Evolutionary conservation across 495 filamentous ascomycete genomes (phyloP).

Genomic region (Penicillium tannophilum): DNA sequence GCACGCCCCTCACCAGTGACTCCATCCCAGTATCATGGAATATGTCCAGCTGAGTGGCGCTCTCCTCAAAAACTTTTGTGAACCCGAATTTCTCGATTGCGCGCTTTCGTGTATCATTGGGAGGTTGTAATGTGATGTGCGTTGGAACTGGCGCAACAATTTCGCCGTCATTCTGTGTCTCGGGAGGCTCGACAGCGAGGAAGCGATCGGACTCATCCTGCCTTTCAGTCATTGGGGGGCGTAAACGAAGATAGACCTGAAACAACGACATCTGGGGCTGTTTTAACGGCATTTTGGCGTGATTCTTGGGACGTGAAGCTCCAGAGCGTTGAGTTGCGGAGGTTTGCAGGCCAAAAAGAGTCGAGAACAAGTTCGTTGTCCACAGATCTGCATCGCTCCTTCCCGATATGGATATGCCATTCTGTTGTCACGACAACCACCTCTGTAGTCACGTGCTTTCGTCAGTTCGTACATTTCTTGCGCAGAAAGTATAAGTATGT

Average conservation of each 20-base stretch:
- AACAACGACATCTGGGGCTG: slow-evolving; percentile 67
- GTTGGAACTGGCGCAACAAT: slow-evolving; percentile 57
- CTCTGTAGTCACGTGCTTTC: background rate
- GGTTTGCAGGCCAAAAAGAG: slow-evolving; percentile 12
- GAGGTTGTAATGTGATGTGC: slow-evolving; percentile 86
- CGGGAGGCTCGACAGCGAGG: slow-evolving; percentile 69
- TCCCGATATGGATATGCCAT: slow-evolving; percentile 11
- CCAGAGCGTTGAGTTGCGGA: slow-evolving; percentile 15
- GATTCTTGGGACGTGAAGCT: background rate
- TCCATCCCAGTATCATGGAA: slow-evolving; percentile 82
- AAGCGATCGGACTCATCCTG: slow-evolving; percentile 64
- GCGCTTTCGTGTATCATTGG: slow-evolving; percentile 73
- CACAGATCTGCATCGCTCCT: slow-evolving; percentile 21
- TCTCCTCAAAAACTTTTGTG: slow-evolving; percentile 89
- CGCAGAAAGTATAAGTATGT: no score
- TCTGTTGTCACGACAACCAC: slow-evolving; percentile 26
- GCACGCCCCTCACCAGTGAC: slow-evolving; percentile 73
- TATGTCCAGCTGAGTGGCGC: slow-evolving; percentile 78
- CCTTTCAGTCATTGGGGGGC: slow-evolving; percentile 61
- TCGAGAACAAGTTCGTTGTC: slow-evolving; percentile 16
- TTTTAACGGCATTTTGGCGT: slow-evolving; percentile 37
- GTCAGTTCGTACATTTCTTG: background rate
- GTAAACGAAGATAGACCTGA: slow-evolving; percentile 87
- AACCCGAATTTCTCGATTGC: slow-evolving; percentile 94
- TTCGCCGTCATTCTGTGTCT: slow-evolving; percentile 30